Conservation (phyloP, 1,284 basidiomycete species). For the Trichosporon coremiiforme region DNA sequence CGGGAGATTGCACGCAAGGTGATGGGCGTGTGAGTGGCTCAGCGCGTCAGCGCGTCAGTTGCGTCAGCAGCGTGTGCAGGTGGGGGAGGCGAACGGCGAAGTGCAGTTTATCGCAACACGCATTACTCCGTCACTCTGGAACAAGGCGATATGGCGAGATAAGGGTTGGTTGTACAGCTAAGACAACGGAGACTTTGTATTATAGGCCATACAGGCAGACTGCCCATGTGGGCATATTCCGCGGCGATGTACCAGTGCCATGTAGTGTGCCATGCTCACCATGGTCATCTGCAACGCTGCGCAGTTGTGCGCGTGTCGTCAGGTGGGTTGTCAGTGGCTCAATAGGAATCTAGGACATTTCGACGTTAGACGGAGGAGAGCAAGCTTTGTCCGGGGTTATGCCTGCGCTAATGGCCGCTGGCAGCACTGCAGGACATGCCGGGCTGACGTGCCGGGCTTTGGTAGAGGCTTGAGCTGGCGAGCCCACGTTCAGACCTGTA, state of each 20-base stretch:
- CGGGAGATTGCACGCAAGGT: slow-evolving; percentile 17
- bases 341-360: not conserved
- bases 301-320: not conserved
- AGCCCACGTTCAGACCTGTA: too few relatives aligned
- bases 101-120: not conserved
- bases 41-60: too few relatives aligned
- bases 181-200: not conserved
- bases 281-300: not conserved
- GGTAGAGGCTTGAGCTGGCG: too few relatives aligned
- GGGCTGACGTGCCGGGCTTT: too few relatives aligned
- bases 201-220: not conserved
- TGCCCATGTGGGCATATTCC: not conserved
- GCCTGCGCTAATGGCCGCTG: too few relatives aligned
- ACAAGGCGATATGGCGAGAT: not conserved
- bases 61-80: not conserved
- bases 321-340: not conserved
- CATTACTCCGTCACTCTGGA: too few relatives aligned
- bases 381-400: not conserved
- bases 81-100: not conserved
- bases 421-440: too few relatives aligned
- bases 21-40: slow-evolving; percentile 6
- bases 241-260: not conserved
- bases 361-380: too few relatives aligned
- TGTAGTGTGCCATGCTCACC: not conserved
- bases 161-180: not conserved